Base-by-base conservation (phyloP, 2,329 filamentous ascomycete species). In the Fusarium mangiferae region DNA sequence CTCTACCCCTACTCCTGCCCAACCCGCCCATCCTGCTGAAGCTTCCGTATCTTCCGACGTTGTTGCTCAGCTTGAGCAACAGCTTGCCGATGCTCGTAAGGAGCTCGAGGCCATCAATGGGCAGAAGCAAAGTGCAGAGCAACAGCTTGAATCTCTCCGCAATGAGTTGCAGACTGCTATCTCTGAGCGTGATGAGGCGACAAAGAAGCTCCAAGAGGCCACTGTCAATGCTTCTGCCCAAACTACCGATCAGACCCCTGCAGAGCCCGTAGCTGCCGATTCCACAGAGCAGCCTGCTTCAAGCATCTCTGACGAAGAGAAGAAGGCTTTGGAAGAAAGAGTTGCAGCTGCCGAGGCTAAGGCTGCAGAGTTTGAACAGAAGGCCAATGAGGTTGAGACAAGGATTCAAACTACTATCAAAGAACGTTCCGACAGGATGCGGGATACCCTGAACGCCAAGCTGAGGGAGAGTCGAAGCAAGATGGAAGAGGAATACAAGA, bases 41-140 rank as follows among this genome's bases (percentile, higher is more conserved):
- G 81, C 87, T 51, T 79, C 83, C 39, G 77, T 79, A 59, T 84
- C 86, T 36, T 70, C 81, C 0, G 82, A 92, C 84, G 82, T 88
- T 77, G 78, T 86, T 10, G 74, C 82, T 14, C 82, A 84, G 54
- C 78, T 89, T 24, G 86, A 90, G 70, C 83, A 85, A 69, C 85
- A 90, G 69, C 82, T 91, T 13, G 74, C 80, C 5, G 80, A 84
- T 46, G 80, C 86, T 20, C 86, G 83, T 28, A 89, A 90, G 73
- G 90, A 95, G 75, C 87, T 96, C 15, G 90, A 91, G 48, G 86
- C 86, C 4, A 87, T 92, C 60, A 91, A 85, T 12, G 85, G 90
- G 15, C 91, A 96, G 80, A 95, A 94, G 81, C 86, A 90, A 24
- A 85, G 86, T 5, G 85, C 94, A n/a, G 90, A 94, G 73, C 84